phyloP scores from a whole-genome alignment of 805 yeast genomes.

The Ogataea wickerhamii region DNA sequence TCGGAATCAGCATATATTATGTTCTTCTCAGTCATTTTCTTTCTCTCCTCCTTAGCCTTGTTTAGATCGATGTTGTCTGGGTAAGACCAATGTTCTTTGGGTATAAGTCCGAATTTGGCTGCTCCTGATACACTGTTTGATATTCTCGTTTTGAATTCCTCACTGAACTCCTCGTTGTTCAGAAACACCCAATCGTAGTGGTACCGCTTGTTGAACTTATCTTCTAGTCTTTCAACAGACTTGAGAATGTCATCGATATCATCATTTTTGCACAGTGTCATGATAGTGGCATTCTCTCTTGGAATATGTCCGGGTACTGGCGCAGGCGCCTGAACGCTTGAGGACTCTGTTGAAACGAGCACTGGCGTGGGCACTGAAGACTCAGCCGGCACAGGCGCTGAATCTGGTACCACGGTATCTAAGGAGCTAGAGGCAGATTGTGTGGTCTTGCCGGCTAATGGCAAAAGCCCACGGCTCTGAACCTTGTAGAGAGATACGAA shows the following conservation, averaged over 20 bases:
- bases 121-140: constrained; percentile 57
- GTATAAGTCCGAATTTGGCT: constrained; percentile 69
- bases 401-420: background rate
- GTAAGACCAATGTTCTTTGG: constrained; percentile 79
- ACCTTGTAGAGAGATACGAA: too few species aligned
- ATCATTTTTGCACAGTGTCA: constrained; percentile 64
- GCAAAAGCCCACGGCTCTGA: too few species aligned
- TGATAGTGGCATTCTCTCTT: constrained; percentile 49
- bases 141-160: constrained; percentile 61
- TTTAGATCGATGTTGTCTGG: constrained; percentile 77
- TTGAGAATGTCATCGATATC: constrained; percentile 57
- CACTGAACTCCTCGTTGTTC: constrained; percentile 73
- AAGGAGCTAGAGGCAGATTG: too few species aligned
- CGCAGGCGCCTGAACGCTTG: too few species aligned
- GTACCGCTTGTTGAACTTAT: constrained; percentile 69
- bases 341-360: too few species aligned
- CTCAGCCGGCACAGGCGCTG: background rate
- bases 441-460: too few species aligned
- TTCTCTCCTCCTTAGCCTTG: constrained; percentile 62
- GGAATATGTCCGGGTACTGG: too few species aligned
- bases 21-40: constrained; percentile 43
- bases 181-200: constrained; percentile 92
- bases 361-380: background rate
- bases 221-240: constrained; percentile 70
- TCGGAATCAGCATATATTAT: constrained; percentile 41